Evolutionary conservation across 23 red algal genomes (phyloP), one percentile per base, ranked within the genome.

Genomic region (Agarophyton chilense): DNA sequence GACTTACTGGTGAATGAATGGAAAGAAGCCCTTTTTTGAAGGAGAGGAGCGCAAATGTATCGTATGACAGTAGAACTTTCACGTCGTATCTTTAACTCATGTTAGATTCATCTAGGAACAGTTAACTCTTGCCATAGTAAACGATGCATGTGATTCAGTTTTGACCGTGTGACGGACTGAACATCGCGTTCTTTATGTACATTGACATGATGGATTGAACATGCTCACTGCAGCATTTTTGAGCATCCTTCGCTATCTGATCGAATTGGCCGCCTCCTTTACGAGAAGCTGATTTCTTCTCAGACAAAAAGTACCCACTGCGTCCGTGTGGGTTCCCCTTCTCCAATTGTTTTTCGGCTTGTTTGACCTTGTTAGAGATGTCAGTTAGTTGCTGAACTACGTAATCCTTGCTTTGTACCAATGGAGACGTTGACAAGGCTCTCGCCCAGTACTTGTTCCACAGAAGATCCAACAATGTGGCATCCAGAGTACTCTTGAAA

Each of bases 401-500:
- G 64, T 87, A 94, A 17, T 90, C 93, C 51, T 94, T 87, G 78
- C 85, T 91, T 29, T 79, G 75, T 14, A 93, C 74, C 29, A 94
- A 35, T 40, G 84, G 81, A 2, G 93, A 94, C 39, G 97, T 82
- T 52, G 97, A 96, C 50, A 99, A 83, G 1, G 89, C 75, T 44
- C 86, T 76, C 38, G 94, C 86, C 97, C 97, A 99, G 83, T 96
- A 95, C 33, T 92, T 89, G 79, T 89, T 95, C 93, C 93, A 92
- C 8, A 99, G 45, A 66, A 87, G 67, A 45, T 93, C 87, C 11
- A 95, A 66, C 0, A 96, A 51, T 42, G 89, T 64, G 22, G 93
- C 84, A 52, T 99, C 97, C n/a, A 95, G 81, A 24, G 38, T 91
- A 41, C 83, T 91, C 90, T 95, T 92, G 55, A 95, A 99, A 42